Base-by-base conservation (phyloP, 768 basidiomycete genomes). In the Phlebiopsis flavidoalba region DNA sequence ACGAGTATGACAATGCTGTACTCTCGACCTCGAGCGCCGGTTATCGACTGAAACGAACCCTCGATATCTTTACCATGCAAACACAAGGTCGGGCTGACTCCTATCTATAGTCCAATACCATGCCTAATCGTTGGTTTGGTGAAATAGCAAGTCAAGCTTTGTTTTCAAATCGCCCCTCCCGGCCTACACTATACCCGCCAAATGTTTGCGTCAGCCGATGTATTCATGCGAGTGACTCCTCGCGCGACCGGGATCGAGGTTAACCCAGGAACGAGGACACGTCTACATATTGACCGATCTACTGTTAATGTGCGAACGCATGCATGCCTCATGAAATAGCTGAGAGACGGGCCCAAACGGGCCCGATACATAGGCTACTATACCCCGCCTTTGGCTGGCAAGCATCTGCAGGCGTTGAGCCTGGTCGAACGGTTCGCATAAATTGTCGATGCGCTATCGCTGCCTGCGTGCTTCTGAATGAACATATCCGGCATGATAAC, bases 1-100 rank as follows among this genome's bases (percentile, higher is more conserved):
- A 73, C 79, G 21, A 80, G 80, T 0, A 70, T 83, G 61, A 73
- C 76, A 12, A 80, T 80, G 67, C 80, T 6, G 75, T 96, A 19
- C 74, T 83, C 26, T 83, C 26, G 91, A 95, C 64, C 81, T 99
- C 15, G 96, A 98, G 70, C 77, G 82, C 36, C 79, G 92, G 26
- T 79, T 99, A 36, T 81, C 86, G 31, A 88, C 92, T 0, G 83
- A 88, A n/a, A 33, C 79, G 83, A 19, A 92, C 92, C 8, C 75
- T 98, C 31, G 97, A 99, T 72, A 87, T 99, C 49, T 99, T 99
- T 72, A 92, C 93, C 1, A 96, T 99, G 94, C 82, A 84, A n/a
- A 63, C 89, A 89, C 0, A 95, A 93, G 84, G 96, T 93, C 63
- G 63, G 73, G 61, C n/a, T 52, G 19, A 19, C 46, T 7, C n/a